These are phyloP conservation scores for Danielia oregonensis DNA, from an alignment of 805 yeast genomes.

Conservation along the genomic window DNA sequence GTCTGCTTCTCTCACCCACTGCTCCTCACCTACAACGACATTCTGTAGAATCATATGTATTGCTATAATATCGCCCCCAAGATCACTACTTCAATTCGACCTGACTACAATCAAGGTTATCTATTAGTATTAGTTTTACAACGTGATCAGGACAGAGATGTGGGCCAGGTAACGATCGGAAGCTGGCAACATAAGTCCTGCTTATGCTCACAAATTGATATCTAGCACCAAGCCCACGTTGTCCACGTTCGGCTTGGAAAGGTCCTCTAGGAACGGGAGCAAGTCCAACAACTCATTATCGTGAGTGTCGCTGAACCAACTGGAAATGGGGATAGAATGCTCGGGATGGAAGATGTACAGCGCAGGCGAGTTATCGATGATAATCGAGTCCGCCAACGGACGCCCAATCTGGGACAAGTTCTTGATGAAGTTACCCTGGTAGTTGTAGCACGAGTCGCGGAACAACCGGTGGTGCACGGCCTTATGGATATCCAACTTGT, in stretches of 20 bases:
- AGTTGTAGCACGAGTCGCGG: constrained; percentile 90
- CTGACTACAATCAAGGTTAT: background rate
- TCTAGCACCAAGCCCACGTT: constrained; percentile 87
- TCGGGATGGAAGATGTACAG: constrained; percentile 98
- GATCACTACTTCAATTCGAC: too few species aligned
- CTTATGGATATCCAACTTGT: constrained; percentile 73
- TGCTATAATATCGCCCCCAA: too few species aligned
- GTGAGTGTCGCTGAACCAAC: constrained; percentile 98
- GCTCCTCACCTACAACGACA: too few species aligned
- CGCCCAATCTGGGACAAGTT: constrained; percentile 93
- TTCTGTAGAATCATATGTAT: too few species aligned
- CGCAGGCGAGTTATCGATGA: constrained; percentile 96
- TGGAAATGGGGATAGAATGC: constrained; percentile 93
- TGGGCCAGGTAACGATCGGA: too few species aligned
- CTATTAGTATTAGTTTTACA: constrained; percentile 1
- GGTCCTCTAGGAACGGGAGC: constrained; percentile 84
- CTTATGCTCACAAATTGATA: constrained; percentile 46
- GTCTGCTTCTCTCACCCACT: too few species aligned
- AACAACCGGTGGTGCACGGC: constrained; percentile 87
- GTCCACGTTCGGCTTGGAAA: constrained; percentile 66
- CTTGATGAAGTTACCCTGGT: constrained; percentile 93
- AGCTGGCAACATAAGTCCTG: constrained; percentile 17
- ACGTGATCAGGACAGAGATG: background rate
- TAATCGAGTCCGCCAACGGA: constrained; percentile 79
- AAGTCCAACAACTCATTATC: constrained; percentile 93